Base-by-base conservation (phyloP, 2,329 filamentous ascomycete genomes). In the Exserohilum turcica region DNA sequence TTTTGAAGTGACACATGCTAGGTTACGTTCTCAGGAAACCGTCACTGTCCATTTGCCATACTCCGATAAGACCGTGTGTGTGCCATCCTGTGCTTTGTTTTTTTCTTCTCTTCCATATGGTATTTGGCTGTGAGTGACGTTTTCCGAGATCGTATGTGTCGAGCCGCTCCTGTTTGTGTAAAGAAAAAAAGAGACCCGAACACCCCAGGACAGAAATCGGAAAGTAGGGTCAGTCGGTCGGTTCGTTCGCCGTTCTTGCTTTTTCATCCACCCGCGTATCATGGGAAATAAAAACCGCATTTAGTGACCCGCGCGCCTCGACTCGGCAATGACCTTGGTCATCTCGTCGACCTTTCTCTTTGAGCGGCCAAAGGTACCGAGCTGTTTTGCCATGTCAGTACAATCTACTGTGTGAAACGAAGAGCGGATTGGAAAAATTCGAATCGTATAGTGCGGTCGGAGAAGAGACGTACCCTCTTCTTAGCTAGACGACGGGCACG, bases 291-390 rank as follows among this genome's bases (percentile, higher is more conserved):
- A 24, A 24, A 24, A 24, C 21, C 7, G 56, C 68, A 69, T 79
- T 84, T 87, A 89, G 81, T 71, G 86, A 79, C 81, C 86, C 61
- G 86, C 82, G 77, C 88, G 84, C 82, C 93, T 92, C 78, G 92
- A 88, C 85, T 97, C 94, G 75, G 93, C 91, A 78, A 99, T 99
- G 81, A 99, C 90, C 76, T 91, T 87, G 83, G 92, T 91, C 83
- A 99, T 91, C 84, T 97, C 93, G 79, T 99, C 94, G 71, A 99
- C 94, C 93, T 99, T 99, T 79, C 86, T 88, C 93, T 99, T 99
- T 77, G 93, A 93, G 80, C 94, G 93, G 77, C 91, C 90, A 82
- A 97, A 97, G 73, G 94, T 97, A 79, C 94, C 94, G 84, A 99
- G 92, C 89, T 94, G 56, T 58, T 58, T 15, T 4, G 19, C 8